Percentiles rank a stretch among this genome's conserved stretches.
phyloP scores from a whole-genome alignment of 768 basidiomycete genomes.

The Ephemerocybe angulata region DNA sequence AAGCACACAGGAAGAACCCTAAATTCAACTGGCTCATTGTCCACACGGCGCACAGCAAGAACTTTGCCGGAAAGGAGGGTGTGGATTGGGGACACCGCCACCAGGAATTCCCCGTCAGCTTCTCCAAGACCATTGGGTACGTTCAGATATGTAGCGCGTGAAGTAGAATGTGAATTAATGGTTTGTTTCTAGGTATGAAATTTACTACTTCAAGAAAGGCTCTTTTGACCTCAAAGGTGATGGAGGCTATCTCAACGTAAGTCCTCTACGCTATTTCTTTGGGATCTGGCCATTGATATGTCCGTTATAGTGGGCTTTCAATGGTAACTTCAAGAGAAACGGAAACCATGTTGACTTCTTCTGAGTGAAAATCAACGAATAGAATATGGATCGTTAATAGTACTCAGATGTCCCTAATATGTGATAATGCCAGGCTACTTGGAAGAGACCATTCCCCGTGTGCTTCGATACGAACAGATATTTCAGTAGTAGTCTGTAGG shows the following conservation, averaged over 20 bases:
- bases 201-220: constrained; percentile 21
- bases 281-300: no score
- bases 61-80: constrained; percentile 8
- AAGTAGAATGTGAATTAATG: neutral
- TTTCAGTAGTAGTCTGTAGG: no score
- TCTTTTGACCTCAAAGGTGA: constrained; percentile 16
- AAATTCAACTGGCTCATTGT: constrained; percentile 15
- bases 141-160: constrained; percentile 6
- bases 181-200: constrained; percentile 16
- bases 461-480: no score
- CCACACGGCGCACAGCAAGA: constrained; percentile 6
- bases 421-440: no score
- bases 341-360: no score
- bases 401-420: no score
- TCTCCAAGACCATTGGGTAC: constrained; percentile 17
- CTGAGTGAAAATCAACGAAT: no score
- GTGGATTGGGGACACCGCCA: constrained; percentile 12
- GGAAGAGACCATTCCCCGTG: no score
- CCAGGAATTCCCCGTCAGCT: constrained; percentile 7
- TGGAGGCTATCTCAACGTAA: constrained; percentile 23
- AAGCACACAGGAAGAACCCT: constrained; percentile 10
- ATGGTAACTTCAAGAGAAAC: no score
- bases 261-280: no score
- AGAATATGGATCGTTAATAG: no score
- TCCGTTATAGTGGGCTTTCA: no score